A percentile compares a stretch with the other conserved stretches of the same genome.
Conservation (phyloP, 129 eudicot species). For the Helichrysum umbraculigerum region DNA sequence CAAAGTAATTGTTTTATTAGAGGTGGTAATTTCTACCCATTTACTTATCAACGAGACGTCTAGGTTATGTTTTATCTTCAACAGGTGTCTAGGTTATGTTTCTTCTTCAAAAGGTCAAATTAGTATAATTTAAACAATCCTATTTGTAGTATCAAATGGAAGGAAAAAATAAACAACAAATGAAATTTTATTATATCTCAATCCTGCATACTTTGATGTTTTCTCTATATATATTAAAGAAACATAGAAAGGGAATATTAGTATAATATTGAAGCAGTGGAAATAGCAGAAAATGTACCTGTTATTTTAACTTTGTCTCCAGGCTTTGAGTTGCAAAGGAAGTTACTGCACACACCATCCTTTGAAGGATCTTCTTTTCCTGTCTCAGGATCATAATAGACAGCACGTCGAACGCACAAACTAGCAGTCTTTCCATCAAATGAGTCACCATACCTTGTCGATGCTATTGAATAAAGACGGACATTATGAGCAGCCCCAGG, state of each 20-base stretch:
- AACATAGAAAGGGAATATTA: too few species aligned
- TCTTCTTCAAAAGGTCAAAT: too few species aligned
- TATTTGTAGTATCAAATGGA: too few species aligned
- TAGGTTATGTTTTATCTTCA: neutral
- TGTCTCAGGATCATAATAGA: constrained; percentile 91
- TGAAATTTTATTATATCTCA: too few species aligned
- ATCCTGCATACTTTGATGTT: too few species aligned
- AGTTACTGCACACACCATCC: constrained; percentile 94
- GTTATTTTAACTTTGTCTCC: constrained; percentile 90
- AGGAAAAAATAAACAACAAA: too few species aligned
- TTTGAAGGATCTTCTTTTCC: constrained; percentile 95
- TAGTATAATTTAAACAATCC: too few species aligned
- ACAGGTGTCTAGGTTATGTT: neutral
- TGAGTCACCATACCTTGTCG: constrained; percentile 90
- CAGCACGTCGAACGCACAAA: constrained; percentile 94
- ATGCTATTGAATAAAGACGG: constrained; percentile 94
- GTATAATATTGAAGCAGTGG: neutral
- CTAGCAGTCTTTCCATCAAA: constrained; percentile 96
- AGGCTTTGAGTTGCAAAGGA: constrained; percentile 89
- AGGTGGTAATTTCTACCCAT: neutral
- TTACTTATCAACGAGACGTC: neutral
- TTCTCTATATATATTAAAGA: too few species aligned
- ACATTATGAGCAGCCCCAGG: constrained; percentile 93
- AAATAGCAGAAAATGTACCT: constrained; percentile 40
- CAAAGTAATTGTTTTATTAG: neutral